phyloP scores from a whole-genome alignment of 768 basidiomycete genomes.

The Leucosporidium creatinivorum region DNA sequence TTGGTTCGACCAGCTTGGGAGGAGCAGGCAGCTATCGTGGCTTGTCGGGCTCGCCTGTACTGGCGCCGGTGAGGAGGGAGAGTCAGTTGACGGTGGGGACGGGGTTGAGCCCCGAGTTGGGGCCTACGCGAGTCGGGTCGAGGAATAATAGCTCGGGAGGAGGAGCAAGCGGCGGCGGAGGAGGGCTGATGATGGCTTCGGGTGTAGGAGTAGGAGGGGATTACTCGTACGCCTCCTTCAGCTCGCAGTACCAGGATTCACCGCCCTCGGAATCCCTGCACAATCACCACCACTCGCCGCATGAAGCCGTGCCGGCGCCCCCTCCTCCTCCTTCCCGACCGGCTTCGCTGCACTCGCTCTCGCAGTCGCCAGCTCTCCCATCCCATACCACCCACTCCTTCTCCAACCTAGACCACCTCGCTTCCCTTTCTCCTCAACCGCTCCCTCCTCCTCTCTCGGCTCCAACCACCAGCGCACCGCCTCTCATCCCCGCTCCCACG shows the following conservation, averaged over 20 bases:
- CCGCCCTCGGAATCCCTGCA: not conserved
- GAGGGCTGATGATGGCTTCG: not conserved
- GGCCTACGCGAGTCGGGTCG: not conserved
- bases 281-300: not conserved
- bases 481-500: not conserved
- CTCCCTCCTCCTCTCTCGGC: not conserved
- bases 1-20: not conserved
- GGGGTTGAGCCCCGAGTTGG: slow-evolving; percentile 7
- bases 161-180: not conserved
- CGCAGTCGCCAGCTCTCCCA: slow-evolving; percentile 8
- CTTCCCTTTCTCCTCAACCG: not conserved
- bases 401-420: not conserved
- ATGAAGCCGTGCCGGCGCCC: not conserved
- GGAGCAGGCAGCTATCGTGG: slow-evolving; percentile 1
- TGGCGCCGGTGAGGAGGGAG: not conserved
- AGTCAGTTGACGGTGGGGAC: slow-evolving; percentile 5
- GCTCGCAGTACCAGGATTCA: not conserved
- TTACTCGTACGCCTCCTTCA: slow-evolving; percentile 4
- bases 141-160: not conserved
- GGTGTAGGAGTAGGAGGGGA: not conserved
- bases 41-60: not conserved
- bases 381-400: not conserved
- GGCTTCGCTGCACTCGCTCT: slow-evolving; percentile 10
- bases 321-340: not conserved
- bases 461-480: not conserved